Conservation (phyloP, 495 filamentous ascomycete genomes). For the Hyphodiscus hymeniophilus region DNA sequence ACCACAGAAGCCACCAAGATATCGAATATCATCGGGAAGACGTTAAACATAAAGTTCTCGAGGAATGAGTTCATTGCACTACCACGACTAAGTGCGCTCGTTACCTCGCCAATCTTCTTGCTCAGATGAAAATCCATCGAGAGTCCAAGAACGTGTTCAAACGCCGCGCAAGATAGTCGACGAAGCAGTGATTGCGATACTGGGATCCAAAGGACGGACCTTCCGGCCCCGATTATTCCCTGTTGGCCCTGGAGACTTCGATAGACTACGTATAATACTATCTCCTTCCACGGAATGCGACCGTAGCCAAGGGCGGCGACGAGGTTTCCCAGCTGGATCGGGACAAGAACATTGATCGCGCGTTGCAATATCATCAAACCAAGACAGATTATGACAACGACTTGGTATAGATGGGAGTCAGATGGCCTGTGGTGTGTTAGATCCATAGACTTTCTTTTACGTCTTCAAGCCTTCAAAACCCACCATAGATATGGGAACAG, state of each 20-base stretch:
- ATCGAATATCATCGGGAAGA: constrained; percentile 12
- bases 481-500: constrained; percentile 14
- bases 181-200: constrained; percentile 6
- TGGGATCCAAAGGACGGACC: constrained; percentile 11
- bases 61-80: constrained; percentile 11
- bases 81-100: constrained; percentile 8
- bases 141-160: constrained; percentile 7
- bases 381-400: constrained; percentile 16
- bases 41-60: constrained; percentile 8
- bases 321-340: constrained; percentile 6
- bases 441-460: constrained; percentile 2
- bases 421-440: constrained; percentile 18
- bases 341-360: constrained; percentile 9
- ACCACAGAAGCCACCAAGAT: constrained; percentile 3
- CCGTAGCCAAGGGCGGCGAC: constrained; percentile 7
- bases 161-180: constrained; percentile 9
- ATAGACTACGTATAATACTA: constrained; percentile 8
- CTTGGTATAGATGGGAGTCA: constrained; percentile 20
- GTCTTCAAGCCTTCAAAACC: constrained; percentile 3
- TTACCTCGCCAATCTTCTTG: constrained; percentile 12
- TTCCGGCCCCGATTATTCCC: constrained; percentile 6
- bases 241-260: constrained; percentile 10
- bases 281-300: constrained; percentile 5
- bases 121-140: constrained; percentile 13
- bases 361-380: constrained; percentile 16